Evolutionary conservation across 2,329 filamentous ascomycete species (phyloP), one percentile per base, ranked within the genome.

Genomic region (Fusarium devonianum): DNA sequence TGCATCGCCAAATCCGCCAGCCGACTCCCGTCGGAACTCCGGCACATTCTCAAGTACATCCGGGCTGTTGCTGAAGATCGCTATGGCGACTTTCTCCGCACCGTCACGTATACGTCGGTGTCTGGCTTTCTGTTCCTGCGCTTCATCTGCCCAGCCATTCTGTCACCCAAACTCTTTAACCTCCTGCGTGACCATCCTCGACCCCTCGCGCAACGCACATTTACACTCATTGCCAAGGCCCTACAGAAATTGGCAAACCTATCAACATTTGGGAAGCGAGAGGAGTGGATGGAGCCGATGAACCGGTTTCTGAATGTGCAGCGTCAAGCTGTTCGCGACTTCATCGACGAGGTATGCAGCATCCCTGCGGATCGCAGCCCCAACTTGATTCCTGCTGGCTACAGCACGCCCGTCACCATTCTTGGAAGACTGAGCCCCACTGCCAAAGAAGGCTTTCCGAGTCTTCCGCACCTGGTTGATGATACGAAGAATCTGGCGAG

Each of bases 271-370:
- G 93, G 93, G 29, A 92, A 89, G 67, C 96, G 96, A 69, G 93
- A 97, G 71, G 86, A 88, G n/a, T 97, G 92, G 91, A 97, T 97
- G 92, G 92, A 96, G 73, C 92, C 92, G 0, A 97, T 97, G 93
- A 97, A 97, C 67, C 83, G 83, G 32, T 97, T 97, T 64, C 76
- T 97, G 26, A 81, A 79, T 7, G 78, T 84, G 1, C 87, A 96
- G 65, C 84, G 92, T 14, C 81, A 87, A 62, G 83, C 89, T 28
- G 91, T 97, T 71, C 95, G 92, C 69, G 82, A 87, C 35, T 97
- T 92, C 63, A 88, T 97, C 52, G 92, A 97, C 67, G 80, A 85
- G 21, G 84, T 97, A 35, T 97, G 93, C 74, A 84, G 87, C 7
- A 90, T 97, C 42, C 87, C 90, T 2, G 83, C 87, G 3, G 87